phyloP scores from a whole-genome alignment of 768 basidiomycete species.

The Lactarius trivialis region DNA sequence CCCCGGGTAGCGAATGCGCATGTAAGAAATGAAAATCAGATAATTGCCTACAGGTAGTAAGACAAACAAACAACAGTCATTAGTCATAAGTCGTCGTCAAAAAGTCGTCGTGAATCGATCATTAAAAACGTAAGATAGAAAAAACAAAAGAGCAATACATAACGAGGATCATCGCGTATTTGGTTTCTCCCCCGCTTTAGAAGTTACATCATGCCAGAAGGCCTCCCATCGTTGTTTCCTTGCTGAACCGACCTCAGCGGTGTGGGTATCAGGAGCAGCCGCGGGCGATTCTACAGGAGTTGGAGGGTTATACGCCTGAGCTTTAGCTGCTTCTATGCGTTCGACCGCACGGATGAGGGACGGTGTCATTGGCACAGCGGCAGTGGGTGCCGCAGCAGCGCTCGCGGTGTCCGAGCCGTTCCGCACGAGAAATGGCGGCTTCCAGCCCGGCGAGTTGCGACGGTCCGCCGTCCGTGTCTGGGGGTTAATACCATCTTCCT shows the following conservation, averaged over 20 bases:
- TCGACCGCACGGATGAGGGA: slow-evolving; percentile 60
- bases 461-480: neutral
- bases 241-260: neutral
- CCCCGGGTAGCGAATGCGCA: neutral
- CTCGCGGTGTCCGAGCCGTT: slow-evolving; percentile 24
- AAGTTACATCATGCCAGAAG: slow-evolving; percentile 20
- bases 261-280: neutral
- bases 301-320: slow-evolving; percentile 5
- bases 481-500: slow-evolving; percentile 28
- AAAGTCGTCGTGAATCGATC: neutral
- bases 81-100: neutral
- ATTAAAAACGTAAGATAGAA: neutral
- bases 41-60: slow-evolving; percentile 14
- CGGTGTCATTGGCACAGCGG: slow-evolving; percentile 54
- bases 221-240: slow-evolving; percentile 17
- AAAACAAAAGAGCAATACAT: neutral
- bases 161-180: neutral
- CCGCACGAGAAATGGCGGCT: slow-evolving; percentile 44
- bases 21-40: neutral
- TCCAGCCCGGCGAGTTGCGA: slow-evolving; percentile 36
- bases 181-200: slow-evolving; percentile 6
- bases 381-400: slow-evolving; percentile 24
- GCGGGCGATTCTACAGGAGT: neutral
- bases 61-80: slow-evolving; percentile 17
- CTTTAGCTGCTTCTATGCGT: slow-evolving; percentile 49